Evolutionary conservation across 805 yeast genomes (phyloP).

Genomic region (Pichia paraexigua): DNA sequence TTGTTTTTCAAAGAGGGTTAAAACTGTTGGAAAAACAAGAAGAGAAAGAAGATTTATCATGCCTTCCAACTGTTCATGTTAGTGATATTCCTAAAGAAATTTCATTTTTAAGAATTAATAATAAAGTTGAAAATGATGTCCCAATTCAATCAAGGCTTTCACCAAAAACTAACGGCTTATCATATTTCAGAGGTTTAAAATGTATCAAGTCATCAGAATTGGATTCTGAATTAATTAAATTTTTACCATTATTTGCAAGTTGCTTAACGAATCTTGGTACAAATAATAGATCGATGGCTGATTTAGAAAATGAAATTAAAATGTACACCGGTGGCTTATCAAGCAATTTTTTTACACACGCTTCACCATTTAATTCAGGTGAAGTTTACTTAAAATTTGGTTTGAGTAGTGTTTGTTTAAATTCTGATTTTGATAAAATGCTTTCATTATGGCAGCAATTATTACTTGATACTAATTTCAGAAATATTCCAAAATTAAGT

Average conservation of each 20-base stretch:
- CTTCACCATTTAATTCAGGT: conserved; percentile 43
- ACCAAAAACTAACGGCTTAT: conserved; percentile 62
- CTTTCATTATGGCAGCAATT: conserved; percentile 63
- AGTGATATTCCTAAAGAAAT: conserved; percentile 63
- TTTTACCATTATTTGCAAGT: conserved; percentile 67
- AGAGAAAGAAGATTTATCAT: conserved; percentile 62
- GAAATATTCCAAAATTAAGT: conserved; percentile 57
- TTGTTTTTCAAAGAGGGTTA: conserved; percentile 53
- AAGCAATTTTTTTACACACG: conserved; percentile 48
- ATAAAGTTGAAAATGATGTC: conserved; percentile 14
- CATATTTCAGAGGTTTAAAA: conserved; percentile 66
- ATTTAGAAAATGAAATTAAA: conserved; percentile 78
- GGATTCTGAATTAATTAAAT: conserved; percentile 58
- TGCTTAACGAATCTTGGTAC: conserved; percentile 90
- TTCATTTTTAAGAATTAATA: conserved; percentile 31
- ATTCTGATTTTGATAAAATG: conserved; percentile 51
- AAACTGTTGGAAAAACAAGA: conserved; percentile 56
- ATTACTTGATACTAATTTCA: conserved; percentile 60
- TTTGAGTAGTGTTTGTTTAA: conserved; percentile 62
- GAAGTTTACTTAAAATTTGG: conserved; percentile 46
- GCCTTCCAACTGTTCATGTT: conserved; percentile 70
- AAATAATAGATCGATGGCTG: conserved; percentile 54
- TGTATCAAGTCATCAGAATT: conserved; percentile 41
- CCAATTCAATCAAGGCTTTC: conserved; percentile 26
- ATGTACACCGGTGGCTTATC: conserved; percentile 78